phyloP scores from a whole-genome alignment of 495 filamentous ascomycete species.

The Parathielavia appendiculata region DNA sequence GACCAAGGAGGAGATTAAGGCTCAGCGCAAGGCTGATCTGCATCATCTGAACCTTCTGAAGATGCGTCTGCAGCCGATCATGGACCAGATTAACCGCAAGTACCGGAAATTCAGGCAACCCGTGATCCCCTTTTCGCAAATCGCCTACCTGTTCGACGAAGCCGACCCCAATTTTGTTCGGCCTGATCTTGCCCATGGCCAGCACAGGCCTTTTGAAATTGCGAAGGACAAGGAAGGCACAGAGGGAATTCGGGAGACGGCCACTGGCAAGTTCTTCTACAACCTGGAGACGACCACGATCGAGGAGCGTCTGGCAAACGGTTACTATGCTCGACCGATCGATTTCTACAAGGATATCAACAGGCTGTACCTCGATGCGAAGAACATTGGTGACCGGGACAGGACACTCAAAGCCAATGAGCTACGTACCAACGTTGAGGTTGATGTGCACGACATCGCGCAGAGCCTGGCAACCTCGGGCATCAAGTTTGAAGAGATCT shows the following conservation, averaged over 20 bases:
- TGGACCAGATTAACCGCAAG: slow-evolving; percentile 85
- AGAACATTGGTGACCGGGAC: slow-evolving; percentile 67
- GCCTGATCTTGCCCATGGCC: slow-evolving; percentile 63
- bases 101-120: slow-evolving; percentile 80
- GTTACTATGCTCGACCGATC: slow-evolving; percentile 82
- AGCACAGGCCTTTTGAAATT: slow-evolving; percentile 68
- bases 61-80: slow-evolving; percentile 79
- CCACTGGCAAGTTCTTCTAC: slow-evolving; percentile 79
- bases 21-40: slow-evolving; percentile 73
- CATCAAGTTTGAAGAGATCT: slow-evolving; percentile 51
- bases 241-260: slow-evolving; percentile 60
- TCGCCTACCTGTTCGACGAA: slow-evolving; percentile 78
- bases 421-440: slow-evolving; percentile 82
- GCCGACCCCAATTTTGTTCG: slow-evolving; percentile 72
- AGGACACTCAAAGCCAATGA: slow-evolving; percentile 80
- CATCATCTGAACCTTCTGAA: slow-evolving; percentile 79
- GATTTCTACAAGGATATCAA: slow-evolving; percentile 86
- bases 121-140: slow-evolving; percentile 64
- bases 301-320: slow-evolving; percentile 89
- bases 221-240: slow-evolving; percentile 69
- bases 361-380: slow-evolving; percentile 75
- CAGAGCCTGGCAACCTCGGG: slow-evolving; percentile 47
- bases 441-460: slow-evolving; percentile 72
- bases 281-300: slow-evolving; percentile 92
- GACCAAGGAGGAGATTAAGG: slow-evolving; percentile 72